phyloP scores from a whole-genome alignment of 2,329 filamentous ascomycete genomes.

The Ophiosphaerella narmari region DNA sequence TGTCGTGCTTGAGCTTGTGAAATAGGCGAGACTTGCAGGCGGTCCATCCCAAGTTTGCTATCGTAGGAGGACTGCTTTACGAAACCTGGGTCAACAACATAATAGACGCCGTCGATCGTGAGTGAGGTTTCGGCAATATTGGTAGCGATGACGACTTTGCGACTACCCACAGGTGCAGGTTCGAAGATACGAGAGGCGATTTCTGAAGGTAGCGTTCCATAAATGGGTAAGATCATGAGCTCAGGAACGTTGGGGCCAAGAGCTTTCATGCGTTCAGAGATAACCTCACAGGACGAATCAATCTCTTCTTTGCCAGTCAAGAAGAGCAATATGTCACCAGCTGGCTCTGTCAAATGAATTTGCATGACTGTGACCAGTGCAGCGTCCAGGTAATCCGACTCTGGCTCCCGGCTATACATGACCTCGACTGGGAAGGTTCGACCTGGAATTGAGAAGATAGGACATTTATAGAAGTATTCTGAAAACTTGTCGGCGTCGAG shows the following conservation, averaged over 20 bases:
- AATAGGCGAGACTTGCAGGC: conserved; percentile 91
- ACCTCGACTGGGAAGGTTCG: conserved; percentile 95
- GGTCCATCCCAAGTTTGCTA: conserved; percentile 96
- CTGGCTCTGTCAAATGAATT: conserved; percentile 90
- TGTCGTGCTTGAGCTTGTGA: conserved; percentile 97
- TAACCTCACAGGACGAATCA: conserved; percentile 88
- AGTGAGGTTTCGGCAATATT: conserved; percentile 99
- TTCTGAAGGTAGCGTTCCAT: conserved; percentile 88
- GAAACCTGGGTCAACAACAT: conserved; percentile 95
- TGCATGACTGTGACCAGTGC: conserved; percentile 98
- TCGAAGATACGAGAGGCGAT: conserved; percentile 96
- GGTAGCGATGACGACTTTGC: conserved; percentile 96
- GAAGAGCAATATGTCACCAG: conserved; percentile 94
- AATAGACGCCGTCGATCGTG: conserved; percentile 97
- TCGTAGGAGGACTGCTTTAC: conserved; percentile 98
- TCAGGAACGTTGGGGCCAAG: conserved; percentile 89
- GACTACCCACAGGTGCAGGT: conserved; percentile 78
- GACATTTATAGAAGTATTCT: conserved; percentile 91
- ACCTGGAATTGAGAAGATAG: conserved; percentile 95
- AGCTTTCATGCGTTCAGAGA: conserved; percentile 95
- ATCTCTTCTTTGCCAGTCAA: conserved; percentile 98
- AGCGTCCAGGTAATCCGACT: conserved; percentile 92
- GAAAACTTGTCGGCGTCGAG: conserved; percentile 98
- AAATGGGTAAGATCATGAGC: conserved; percentile 91
- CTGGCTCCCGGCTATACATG: conserved; percentile 91